Conservation (phyloP, 1,139 yeast genomes). For the Geotrichum carabidarum region DNA sequence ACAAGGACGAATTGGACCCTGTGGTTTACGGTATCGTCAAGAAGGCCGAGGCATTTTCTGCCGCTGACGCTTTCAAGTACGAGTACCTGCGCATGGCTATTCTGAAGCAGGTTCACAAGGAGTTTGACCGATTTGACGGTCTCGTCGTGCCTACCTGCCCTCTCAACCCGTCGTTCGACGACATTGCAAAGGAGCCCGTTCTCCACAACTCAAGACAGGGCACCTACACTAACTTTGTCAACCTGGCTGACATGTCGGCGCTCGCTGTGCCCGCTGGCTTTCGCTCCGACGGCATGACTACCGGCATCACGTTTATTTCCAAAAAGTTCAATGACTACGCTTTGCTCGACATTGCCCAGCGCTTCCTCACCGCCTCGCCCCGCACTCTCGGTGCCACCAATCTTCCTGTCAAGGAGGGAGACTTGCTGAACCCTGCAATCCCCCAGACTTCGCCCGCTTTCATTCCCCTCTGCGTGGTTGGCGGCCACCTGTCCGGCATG, state of each 20-base stretch:
- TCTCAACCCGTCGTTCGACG: constrained; percentile 72
- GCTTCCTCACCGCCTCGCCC: constrained; percentile 53
- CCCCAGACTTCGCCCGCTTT: constrained; percentile 41
- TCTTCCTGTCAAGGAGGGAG: constrained; percentile 35
- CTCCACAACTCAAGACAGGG: constrained; percentile 84
- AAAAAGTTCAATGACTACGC: constrained; percentile 84
- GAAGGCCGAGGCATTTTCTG: constrained; percentile 71
- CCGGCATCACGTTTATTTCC: constrained; percentile 81
- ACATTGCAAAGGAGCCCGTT: constrained; percentile 73
- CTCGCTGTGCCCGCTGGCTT: constrained; percentile 88
- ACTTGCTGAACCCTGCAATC: constrained; percentile 38
- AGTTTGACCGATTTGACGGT: constrained; percentile 61
- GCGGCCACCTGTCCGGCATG: constrained; percentile 87
- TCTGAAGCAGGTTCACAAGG: constrained; percentile 55
- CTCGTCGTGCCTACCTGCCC: constrained; percentile 92
- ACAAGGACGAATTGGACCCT: constrained; percentile 71
- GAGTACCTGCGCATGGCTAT: constrained; percentile 81
- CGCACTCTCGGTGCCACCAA: constrained; percentile 45
- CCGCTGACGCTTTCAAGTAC: constrained; percentile 74
- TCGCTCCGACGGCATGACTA: constrained; percentile 77
- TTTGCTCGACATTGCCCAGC: constrained; percentile 71
- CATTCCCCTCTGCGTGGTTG: constrained; percentile 82
- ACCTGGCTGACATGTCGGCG: constrained; percentile 88
- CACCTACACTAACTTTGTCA: constrained; percentile 93
- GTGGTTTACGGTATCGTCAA: constrained; percentile 71